Percentiles rank a stretch among this genome's conserved stretches.
These are phyloP conservation scores for Pittosporum tobira DNA, from an alignment of 129 eudicot genomes.

Conservation along the genomic window DNA sequence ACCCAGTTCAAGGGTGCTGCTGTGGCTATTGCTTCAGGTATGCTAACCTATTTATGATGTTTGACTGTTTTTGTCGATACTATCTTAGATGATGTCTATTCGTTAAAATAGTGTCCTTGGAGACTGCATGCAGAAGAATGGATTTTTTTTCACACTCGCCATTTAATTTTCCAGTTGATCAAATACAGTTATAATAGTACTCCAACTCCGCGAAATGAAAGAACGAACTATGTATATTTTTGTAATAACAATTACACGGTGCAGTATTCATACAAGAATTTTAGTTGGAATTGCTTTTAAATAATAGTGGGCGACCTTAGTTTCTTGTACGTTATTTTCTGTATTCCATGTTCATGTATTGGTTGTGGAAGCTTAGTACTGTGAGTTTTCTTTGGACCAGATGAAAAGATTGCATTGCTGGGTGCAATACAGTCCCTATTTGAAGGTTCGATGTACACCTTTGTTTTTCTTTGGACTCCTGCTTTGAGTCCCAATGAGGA, in stretches of 20 bases:
- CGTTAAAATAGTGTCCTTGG: neutral
- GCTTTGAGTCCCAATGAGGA: slow-evolving; percentile 96
- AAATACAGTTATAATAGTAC: too few species aligned
- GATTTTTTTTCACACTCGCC: neutral
- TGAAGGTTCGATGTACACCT: slow-evolving; percentile 97
- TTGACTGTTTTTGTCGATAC: neutral
- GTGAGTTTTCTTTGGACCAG: slow-evolving; percentile 23
- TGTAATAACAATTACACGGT: too few species aligned
- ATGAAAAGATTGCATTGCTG: slow-evolving; percentile 83
- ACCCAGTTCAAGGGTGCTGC: slow-evolving; percentile 92
- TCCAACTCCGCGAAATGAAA: too few species aligned
- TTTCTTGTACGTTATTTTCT: neutral
- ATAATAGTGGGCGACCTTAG: neutral
- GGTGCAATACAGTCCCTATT: slow-evolving; percentile 94
- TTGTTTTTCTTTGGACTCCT: slow-evolving; percentile 97
- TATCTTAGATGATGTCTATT: neutral
- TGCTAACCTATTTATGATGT: too few species aligned
- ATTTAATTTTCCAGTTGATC: neutral
- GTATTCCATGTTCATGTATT: neutral
- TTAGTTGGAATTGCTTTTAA: too few species aligned
- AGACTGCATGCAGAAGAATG: too few species aligned
- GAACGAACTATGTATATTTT: too few species aligned
- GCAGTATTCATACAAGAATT: too few species aligned
- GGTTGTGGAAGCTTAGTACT: slow-evolving; percentile 3
- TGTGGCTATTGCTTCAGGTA: slow-evolving; percentile 96